Base-by-base conservation (phyloP, 352 stramenopile species). In the Blastocystis sp. region DNA sequence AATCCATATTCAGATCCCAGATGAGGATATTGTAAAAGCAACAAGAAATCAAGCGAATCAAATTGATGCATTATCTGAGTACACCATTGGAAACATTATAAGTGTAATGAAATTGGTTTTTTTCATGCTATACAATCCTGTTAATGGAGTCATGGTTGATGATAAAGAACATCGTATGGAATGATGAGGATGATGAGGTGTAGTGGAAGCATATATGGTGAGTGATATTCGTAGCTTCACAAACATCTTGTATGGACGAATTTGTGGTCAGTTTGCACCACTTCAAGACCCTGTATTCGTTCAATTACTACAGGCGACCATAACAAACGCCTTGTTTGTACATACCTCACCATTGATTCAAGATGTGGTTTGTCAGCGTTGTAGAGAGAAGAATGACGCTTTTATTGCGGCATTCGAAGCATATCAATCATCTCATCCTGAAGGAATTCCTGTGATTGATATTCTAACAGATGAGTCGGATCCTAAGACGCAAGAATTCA, bases 271-370 rank as follows among this genome's bases (percentile, higher is more conserved):
- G 9, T 84, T 84, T 37, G 17, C 51, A 3, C 1, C 27, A n/a
- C 48, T 84, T 54, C 24, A 27, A 11, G 48, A 84, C 17, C 73
- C 73, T 42, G 0, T 84, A 6, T 84, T 84, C 56, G 24, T 57
- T 11, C 42, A 66, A 27, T 42, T 84, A 33, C 19, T 84, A 3
- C 51, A 84, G n/a, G 9, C 44, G 19, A 60, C 53, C 5, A 22
- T 84, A 15, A 69, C 53, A n/a, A 64, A 84, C 19, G 73, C 73
- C 2, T 24, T 84, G 42, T 84, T 84, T 37, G 53, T 84, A 30
- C 51, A 66, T 33, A 56, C 73, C 2, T 37, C 73, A 15, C 73
- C 73, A 22, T 19, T 84, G 11, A n/a, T 84, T 19, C 73, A 84
- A 27, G 19, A n/a, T n/a, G 56, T 62, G 19, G 56, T 62, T 3